These are phyloP conservation scores for Alternaria gaisen DNA, from an alignment of 2,329 filamentous ascomycete genomes.

Conservation along the genomic window DNA sequence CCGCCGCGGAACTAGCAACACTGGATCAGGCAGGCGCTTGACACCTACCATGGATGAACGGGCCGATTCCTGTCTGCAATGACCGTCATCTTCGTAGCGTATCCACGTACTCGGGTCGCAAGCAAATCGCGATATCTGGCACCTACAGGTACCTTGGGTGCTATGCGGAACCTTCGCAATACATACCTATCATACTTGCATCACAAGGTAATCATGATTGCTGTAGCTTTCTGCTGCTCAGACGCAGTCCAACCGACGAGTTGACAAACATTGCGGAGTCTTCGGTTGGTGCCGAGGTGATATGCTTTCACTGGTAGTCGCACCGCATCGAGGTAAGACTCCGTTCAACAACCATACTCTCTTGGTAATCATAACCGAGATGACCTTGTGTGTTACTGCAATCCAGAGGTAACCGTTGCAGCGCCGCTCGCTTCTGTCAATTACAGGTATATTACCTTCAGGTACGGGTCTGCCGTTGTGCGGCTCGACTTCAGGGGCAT, in stretches of 20 bases:
- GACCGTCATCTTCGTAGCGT: conserved; percentile 18
- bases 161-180: conserved; percentile 12
- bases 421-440: conserved; percentile 8
- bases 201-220: conserved; percentile 8
- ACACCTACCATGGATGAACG: conserved; percentile 23
- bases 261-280: conserved; percentile 2
- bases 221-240: background rate
- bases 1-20: conserved; percentile 12
- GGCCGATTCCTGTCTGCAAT: conserved; percentile 24
- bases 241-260: background rate
- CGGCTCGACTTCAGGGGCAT: conserved; percentile 15
- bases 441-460: conserved; percentile 11
- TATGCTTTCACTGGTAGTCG: background rate
- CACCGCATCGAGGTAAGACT: conserved; percentile 8
- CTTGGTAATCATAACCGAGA: conserved; percentile 10
- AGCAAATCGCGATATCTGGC: conserved; percentile 6
- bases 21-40: conserved; percentile 24
- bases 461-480: conserved; percentile 9
- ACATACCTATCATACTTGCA: conserved; percentile 6
- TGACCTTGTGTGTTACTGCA: conserved; percentile 7
- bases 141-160: conserved; percentile 6
- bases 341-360: conserved; percentile 6
- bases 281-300: conserved; percentile 3
- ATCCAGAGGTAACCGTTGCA: conserved; percentile 11
- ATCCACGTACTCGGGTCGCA: conserved; percentile 14